These are phyloP conservation scores for Leonotis leonurus DNA, from an alignment of 257 asterid genomes.

Conservation along the genomic window DNA sequence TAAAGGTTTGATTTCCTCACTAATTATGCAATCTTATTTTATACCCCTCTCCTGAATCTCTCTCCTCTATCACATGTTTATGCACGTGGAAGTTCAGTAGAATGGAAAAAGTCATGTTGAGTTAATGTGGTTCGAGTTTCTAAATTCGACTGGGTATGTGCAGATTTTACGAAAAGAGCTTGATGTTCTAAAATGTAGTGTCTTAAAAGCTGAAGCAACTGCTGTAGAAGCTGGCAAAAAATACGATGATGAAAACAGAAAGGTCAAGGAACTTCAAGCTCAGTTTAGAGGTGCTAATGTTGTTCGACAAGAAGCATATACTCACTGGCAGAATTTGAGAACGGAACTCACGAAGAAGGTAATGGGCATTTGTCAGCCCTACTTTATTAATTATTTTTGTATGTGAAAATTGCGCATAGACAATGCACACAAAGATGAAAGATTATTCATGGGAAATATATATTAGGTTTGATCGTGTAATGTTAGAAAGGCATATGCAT, in stretches of 20 bases:
- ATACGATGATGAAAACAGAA: constrained; percentile 55
- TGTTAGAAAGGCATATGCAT: not conserved
- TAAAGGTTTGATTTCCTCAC: constrained; percentile 49
- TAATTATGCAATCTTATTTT: constrained; percentile 6
- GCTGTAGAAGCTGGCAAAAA: constrained; percentile 49
- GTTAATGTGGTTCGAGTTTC: constrained; percentile 5
- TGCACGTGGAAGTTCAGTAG: not conserved
- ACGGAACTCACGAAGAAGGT: constrained; percentile 66
- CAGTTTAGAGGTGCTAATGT: constrained; percentile 73
- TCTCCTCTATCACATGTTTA: no score
- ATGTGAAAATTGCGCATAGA: not conserved
- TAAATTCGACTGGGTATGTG: constrained; percentile 17
- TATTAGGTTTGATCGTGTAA: not conserved
- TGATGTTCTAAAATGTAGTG: constrained; percentile 49
- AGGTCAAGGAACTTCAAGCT: constrained; percentile 59
- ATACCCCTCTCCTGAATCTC: no score
- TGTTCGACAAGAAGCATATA: constrained; percentile 79
- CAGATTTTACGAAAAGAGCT: constrained; percentile 80
- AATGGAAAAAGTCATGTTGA: constrained; percentile 1
- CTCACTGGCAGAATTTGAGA: constrained; percentile 51
- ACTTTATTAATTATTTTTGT: constrained; percentile 7
- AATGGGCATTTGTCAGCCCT: constrained; percentile 6
- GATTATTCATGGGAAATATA: not conserved
- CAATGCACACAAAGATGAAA: constrained; percentile 6
- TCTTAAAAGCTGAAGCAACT: constrained; percentile 54